These are phyloP conservation scores for Perkinsus olseni DNA, from an alignment of 169 alveolate genomes.

Conservation along the genomic window DNA sequence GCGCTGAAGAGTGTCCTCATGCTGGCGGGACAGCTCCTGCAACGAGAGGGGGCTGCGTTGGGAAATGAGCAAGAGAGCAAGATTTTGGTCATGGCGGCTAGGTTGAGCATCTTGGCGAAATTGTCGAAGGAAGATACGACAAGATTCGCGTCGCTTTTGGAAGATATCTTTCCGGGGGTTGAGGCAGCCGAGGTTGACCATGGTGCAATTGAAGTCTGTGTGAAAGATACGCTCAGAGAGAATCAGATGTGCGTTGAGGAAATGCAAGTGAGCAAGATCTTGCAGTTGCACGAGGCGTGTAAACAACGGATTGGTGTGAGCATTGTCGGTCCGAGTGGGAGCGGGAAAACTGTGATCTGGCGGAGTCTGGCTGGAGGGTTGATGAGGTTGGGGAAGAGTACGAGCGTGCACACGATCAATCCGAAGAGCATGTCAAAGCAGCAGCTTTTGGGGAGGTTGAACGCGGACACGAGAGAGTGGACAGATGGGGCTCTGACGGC, in stretches of 20 bases:
- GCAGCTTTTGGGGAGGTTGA: conserved; percentile 79
- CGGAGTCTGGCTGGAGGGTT: conserved; percentile 44
- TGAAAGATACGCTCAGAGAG: conserved; percentile 56
- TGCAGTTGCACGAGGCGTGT: conserved; percentile 84
- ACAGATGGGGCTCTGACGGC: conserved; percentile 82
- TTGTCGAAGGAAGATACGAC: conserved; percentile 73
- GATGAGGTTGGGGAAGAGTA: conserved; percentile 49
- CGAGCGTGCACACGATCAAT: conserved; percentile 49
- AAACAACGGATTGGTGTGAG: conserved; percentile 87
- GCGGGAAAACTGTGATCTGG: conserved; percentile 87
- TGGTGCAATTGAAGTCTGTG: conserved; percentile 66
- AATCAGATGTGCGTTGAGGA: conserved; percentile 60
- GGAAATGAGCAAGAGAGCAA: conserved; percentile 58
- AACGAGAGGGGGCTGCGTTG: conserved; percentile 47
- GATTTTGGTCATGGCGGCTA: conserved; percentile 62
- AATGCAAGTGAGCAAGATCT: conserved; percentile 68
- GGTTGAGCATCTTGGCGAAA: conserved; percentile 81
- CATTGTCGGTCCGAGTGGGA: conserved; percentile 87
- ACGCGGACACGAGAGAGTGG: conserved; percentile 86
- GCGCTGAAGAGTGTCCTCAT: conserved; percentile 80
- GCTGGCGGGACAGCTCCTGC: conserved; percentile 71
- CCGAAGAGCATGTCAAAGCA: conserved; percentile 85
- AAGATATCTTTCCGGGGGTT: conserved; percentile 77
- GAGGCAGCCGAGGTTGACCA: conserved; percentile 73
- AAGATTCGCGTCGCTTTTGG: conserved; percentile 62